A percentile compares a stretch with the other conserved stretches of the same genome.
These are phyloP conservation scores for Calonectria henricotiae DNA, from an alignment of 2,329 filamentous ascomycete species.

Conservation along the genomic window DNA sequence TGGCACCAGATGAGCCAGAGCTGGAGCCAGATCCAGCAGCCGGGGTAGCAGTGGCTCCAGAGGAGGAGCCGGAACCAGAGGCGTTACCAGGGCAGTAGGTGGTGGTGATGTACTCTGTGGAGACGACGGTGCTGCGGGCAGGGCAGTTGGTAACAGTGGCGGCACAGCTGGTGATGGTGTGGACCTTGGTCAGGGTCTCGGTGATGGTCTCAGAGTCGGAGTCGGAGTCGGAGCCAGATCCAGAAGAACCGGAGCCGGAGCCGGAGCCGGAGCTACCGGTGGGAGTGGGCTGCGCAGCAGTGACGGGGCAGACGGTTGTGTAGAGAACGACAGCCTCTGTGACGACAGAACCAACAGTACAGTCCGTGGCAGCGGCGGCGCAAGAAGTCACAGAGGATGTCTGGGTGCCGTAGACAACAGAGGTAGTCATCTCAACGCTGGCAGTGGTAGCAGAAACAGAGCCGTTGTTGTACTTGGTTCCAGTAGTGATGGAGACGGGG, in stretches of 20 bases:
- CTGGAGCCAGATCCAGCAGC: neutral
- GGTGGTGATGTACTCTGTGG: constrained; percentile 42
- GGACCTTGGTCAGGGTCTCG: constrained; percentile 40
- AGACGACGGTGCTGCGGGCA: constrained; percentile 27
- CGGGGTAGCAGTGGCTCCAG: constrained; percentile 1
- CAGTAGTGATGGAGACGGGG: constrained; percentile 27
- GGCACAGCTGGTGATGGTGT: constrained; percentile 44
- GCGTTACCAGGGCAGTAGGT: constrained; percentile 43
- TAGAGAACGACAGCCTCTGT: constrained; percentile 60
- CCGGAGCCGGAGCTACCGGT: constrained; percentile 24
- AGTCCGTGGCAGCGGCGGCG: constrained; percentile 66
- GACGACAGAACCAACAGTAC: constrained; percentile 61
- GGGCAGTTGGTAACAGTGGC: constrained; percentile 40
- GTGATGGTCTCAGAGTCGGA: constrained; percentile 39
- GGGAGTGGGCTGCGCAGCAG: constrained; percentile 27
- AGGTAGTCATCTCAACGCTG: constrained; percentile 49
- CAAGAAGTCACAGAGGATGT: constrained; percentile 31
- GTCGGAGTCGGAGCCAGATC: constrained; percentile 33
- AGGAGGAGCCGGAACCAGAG: constrained; percentile 11
- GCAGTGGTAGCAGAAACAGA: constrained; percentile 23
- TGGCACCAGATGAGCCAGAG: constrained; percentile 7
- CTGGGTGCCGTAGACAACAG: constrained; percentile 56
- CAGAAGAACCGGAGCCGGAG: constrained; percentile 15
- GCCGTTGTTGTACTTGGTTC: constrained; percentile 29
- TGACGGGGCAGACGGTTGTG: constrained; percentile 62